Evolutionary conservation across 768 basidiomycete species (phyloP), one percentile per base, ranked within the genome.

Genomic region (Auriscalpium microsporum): DNA sequence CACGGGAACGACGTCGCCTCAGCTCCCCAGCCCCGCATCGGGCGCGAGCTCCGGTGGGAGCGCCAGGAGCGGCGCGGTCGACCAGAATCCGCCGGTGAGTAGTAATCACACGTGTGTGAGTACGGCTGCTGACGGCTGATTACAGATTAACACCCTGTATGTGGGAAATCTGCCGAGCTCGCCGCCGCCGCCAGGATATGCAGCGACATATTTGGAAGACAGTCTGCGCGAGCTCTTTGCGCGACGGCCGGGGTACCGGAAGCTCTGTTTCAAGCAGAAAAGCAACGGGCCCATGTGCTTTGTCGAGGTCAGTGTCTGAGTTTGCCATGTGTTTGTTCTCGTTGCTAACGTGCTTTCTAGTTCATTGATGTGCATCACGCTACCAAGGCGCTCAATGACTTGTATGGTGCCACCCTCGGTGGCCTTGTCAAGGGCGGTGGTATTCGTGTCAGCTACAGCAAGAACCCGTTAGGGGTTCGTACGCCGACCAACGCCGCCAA

Each of bases 221-320:
- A 84, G 82, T 36, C 75, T 99, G 23, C 78, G 92, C 55, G 83
- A 84, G 40, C 73, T 96, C 48, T 99, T 99, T 69, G 77, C 80
- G 33, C 75, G 75, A 34, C 86, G 84, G 45, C 79, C 82, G 4
- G 96, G 96, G 2, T 99, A 85, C 72, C 86, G 91, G 56, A 89
- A 94, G 63, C 78, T 99, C 59, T 93, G 87, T 65, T 98, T 94
- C 75, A 78, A 94, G 52, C 93, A 95, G 65, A 99, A 99, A 75
- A 90, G 82, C 68, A 94, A 94, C 63, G 94, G 96, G 0, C 95
- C 95, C 8, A 98, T 98, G 94, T 98, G 96, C 70, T 98, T 98
- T 69, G 94, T 98, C 46, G 96, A 99, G 84, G 91, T 93, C 64
- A 7, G 38, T 46, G 36, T 42, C 4, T 33, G 28, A 28, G 14